Base-by-base conservation (phyloP, 1,284 basidiomycete genomes). In the Melampsora americana region DNA sequence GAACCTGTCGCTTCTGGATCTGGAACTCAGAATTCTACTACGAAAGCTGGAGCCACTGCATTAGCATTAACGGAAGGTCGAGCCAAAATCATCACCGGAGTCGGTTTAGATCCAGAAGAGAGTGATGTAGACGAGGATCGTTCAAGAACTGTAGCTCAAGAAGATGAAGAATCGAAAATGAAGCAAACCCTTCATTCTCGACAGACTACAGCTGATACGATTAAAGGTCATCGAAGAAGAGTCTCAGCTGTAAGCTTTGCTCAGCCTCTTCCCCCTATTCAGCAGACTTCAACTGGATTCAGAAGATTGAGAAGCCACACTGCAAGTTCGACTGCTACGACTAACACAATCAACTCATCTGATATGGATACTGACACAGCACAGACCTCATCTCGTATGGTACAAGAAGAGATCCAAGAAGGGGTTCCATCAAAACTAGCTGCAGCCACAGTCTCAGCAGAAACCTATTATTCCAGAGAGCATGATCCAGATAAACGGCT, bases 401-500 rank as follows among this genome's bases (percentile, higher is more conserved):
- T 28, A n/a, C 53, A 56, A 56, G n/a, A 23, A 16, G 70, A 59
- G 32, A 28, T 59, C 9, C 53, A 56, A 28, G 28, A 56, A 28
- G 42, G 14, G 42, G 42, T 42, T 42, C 42, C 42, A 11, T 42
- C 42, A 42, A 42, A 14, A 42, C 11, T 42, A 42, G 42, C 42
- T 12, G 14, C 42, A 11, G 53, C 53, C n/a, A n/a, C 53, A 23
- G n/a, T n/a, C 9, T 56, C 53, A 28, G 28, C n/a, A 56, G 53
- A 56, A 16, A 20, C 53, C 4, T 74, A 66, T 56, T 74, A 74
- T 56, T 74, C 62, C 20, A 50, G 61, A 7, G 46, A 66, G 32
- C 64, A 74, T 59, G 71, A 74, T 66, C 71, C 71, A 7, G 71
- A 74, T n/a, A 74, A 74, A 60, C 71, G 71, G 7, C 62, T 74